Conservation (phyloP, 805 yeast species). For the Lipomyces spencermartinsiae region DNA sequence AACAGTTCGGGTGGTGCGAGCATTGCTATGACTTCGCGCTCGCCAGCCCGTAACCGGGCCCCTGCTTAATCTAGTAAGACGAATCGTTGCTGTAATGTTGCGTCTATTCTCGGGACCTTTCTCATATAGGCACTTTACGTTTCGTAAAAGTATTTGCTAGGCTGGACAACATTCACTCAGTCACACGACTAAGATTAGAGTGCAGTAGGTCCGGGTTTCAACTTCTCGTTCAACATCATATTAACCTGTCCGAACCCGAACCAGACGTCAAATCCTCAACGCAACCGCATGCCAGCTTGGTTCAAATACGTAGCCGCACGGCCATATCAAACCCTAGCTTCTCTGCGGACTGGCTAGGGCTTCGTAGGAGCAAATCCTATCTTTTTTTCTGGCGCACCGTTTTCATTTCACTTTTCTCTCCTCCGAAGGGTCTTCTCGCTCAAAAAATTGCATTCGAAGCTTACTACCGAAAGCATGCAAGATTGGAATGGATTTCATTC, state of each 20-base stretch:
- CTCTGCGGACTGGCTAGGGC: not conserved
- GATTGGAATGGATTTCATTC: constrained; percentile 6
- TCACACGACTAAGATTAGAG: no score
- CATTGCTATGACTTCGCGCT: constrained; percentile 55
- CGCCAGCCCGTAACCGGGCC: constrained; percentile 2
- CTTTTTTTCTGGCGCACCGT: not conserved
- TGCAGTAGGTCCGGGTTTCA: not conserved
- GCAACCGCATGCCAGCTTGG: not conserved
- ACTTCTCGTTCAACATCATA: not conserved
- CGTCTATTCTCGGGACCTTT: not conserved
- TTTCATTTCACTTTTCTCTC: not conserved
- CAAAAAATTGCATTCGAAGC: constrained; percentile 48
- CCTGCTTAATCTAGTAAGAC: not conserved
- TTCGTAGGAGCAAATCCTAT: not conserved
- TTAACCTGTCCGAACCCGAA: not conserved
- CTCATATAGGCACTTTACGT: no score
- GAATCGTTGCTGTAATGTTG: not conserved
- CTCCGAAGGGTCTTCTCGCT: constrained; percentile 29
- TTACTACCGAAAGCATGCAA: constrained; percentile 36
- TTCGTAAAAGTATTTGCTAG: no score
- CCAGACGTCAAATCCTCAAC: no score
- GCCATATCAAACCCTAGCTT: not conserved
- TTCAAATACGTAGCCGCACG: not conserved
- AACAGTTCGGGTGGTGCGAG: constrained; percentile 91
- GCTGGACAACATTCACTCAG: no score